Evolutionary conservation across 306 rosid species (phyloP).

Genomic region (Luffa acutangula): DNA sequence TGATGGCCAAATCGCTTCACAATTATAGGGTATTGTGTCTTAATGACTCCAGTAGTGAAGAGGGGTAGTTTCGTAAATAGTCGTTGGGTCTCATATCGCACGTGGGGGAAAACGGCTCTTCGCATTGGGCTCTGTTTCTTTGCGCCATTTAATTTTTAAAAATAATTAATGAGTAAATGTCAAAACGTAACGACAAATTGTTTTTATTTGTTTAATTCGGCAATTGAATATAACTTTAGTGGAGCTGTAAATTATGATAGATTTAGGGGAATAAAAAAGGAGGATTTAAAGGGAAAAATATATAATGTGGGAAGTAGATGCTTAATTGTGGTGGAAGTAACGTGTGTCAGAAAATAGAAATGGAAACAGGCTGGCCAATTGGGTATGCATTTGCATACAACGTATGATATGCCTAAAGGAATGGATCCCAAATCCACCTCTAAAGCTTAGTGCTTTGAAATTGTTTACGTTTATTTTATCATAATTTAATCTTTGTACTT

Average conservation of each 20-base stretch:
- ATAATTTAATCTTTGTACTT: neutral
- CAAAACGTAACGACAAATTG: neutral
- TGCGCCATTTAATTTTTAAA: neutral
- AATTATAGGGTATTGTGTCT: neutral
- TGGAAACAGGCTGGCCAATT: neutral
- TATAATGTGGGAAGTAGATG: neutral
- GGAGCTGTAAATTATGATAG: too few relatives aligned
- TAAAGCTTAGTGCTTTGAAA: neutral
- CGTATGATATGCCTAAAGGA: neutral
- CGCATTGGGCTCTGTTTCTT: neutral
- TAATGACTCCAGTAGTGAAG: neutral
- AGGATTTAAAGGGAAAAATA: neutral
- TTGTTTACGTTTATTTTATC: neutral
- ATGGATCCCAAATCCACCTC: neutral
- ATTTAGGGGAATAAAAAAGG: too few relatives aligned
- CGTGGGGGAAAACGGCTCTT: neutral
- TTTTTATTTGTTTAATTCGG: neutral
- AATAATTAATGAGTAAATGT: neutral
- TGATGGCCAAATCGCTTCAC: neutral
- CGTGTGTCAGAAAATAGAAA: neutral
- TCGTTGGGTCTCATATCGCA: neutral
- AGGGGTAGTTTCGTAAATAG: conserved; percentile 5
- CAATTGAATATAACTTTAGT: neutral
- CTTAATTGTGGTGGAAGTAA: conserved; percentile 5
- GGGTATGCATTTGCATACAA: neutral